Base-by-base conservation (phyloP, 441 rosid genomes). In the Eugenia klotzschiana region DNA sequence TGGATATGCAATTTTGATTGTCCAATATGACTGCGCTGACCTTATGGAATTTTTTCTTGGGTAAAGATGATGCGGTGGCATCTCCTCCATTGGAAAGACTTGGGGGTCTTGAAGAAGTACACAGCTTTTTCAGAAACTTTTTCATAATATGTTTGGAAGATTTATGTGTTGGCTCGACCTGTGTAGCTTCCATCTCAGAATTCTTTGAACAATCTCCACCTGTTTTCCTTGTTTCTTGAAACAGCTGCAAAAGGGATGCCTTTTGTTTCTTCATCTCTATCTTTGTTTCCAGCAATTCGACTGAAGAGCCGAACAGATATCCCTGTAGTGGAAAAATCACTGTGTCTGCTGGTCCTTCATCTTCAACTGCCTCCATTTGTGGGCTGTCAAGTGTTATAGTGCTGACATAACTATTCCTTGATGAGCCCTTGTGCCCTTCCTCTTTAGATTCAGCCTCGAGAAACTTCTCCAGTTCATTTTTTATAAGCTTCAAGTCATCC, bases 381-480 rank as follows among this genome's bases (percentile, higher is more conserved):
- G 89, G 89, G 83, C 90, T 90, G 82, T 89, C 84, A 12, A 93
- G 90, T 80, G 95, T 92, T 60, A 92, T 84, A 15, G 86, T 89
- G 87, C 94, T 91, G 82, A 91, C 91, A 87, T 88, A 90, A 84
- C 95, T 94, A 89, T 88, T 93, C 85, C 95, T 92, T 46, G 93
- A 87, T 83, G 96, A 88, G 86, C 90, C 96, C 79, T 86, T 88
- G 84, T 86, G 80, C 53, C 87, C 87, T 85, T 90, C 92, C 88
- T 90, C 96, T 84, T 94, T 90, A 72, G 96, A 90, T 87, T 94
- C 96, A 79, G 94, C 93, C 84, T 93, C 98, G 58, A 94, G 89
- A 89, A 96, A 92, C 88, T 93, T 94, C 87, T 92, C 95, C 83
- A 93, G 87, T 86, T 93, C 92, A 79, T 90, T 87, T 37, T 85